A percentile compares a stretch with the other conserved stretches of the same genome.
phyloP scores from a whole-genome alignment of 345 rosid species.

The Heritiera littoralis region DNA sequence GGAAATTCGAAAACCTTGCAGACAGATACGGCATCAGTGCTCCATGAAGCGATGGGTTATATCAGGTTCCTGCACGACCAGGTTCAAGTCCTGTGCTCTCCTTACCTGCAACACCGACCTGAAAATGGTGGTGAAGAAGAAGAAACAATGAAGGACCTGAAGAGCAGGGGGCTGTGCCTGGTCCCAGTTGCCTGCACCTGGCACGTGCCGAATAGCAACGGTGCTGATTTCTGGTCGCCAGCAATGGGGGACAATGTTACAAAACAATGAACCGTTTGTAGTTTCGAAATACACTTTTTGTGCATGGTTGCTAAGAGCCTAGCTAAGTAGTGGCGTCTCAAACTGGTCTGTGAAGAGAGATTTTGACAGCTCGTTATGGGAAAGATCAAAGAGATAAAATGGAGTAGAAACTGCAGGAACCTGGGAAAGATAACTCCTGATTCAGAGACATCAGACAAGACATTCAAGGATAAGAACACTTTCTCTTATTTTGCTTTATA shows the following conservation, averaged over 20 bases:
- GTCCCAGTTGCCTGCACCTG: slow-evolving; percentile 66
- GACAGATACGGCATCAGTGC: slow-evolving; percentile 94
- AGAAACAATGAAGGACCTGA: slow-evolving; percentile 41
- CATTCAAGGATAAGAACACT: not conserved
- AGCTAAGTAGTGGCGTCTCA: not conserved
- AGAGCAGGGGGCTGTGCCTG: slow-evolving; percentile 83
- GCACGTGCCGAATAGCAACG: slow-evolving; percentile 64
- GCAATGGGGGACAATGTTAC: slow-evolving; percentile 40
- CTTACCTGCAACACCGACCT: slow-evolving; percentile 61
- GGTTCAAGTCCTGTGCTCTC: slow-evolving; percentile 82
- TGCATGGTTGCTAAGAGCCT: not conserved
- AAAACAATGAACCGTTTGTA: not conserved
- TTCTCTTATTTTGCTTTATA: not conserved
- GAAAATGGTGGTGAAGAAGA: slow-evolving; percentile 38
- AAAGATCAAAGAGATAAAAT: not conserved
- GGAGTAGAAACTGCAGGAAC: not conserved
- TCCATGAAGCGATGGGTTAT: slow-evolving; percentile 97
- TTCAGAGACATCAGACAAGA: not conserved
- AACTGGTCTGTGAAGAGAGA: not conserved
- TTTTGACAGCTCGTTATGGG: slow-evolving; percentile 14
- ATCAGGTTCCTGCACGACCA: slow-evolving; percentile 93
- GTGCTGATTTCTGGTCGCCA: slow-evolving; percentile 94
- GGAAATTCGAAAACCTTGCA: slow-evolving; percentile 35
- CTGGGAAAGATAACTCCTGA: not conserved
- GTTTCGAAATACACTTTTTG: not conserved